Evolutionary conservation across 805 yeast genomes (phyloP), one percentile per base, ranked within the genome.

Genomic region (Naumovozyma baii): DNA sequence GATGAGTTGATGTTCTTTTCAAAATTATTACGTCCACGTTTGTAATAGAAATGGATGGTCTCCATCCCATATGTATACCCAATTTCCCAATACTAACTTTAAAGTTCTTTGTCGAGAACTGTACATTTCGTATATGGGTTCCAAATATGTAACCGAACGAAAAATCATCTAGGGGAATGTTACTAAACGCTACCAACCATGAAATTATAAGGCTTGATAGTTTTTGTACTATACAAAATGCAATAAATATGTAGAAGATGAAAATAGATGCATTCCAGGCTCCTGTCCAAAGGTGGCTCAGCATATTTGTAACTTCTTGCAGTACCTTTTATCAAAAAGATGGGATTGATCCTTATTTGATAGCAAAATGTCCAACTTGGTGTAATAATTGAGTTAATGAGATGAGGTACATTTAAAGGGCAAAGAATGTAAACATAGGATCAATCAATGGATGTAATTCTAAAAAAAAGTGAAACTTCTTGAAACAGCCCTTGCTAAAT

Each of bases 111-210:
- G 52, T 43, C 8, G 43, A 25, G 13, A 53, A 17, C 2, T 22
- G 31, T 4, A 50, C 37, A 7, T 38, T 33, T 31, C 47, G 42
- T 16, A 53, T 37, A 14, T 54, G 46, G 12, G 44, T 40, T 9
- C 55, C 55, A 19, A 49, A 40, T 13, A 51, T 31, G 17, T 38
- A 40, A 9, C 48, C 45, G 29, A 47, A 44, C 15, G 50, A 48
- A 20, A 51, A 33, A 10, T 29, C 35, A 16, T 43, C 33, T 3
- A 50, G 18, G 1, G 47, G 40, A n/a, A 36, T 30, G 18, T 30
- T 37, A 10, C 36, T 33, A 22, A 36, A 16, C 14, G 17, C 17
- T n/a, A 36, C 13, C 9, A 36, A 20, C 33, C 38, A 26, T 36
- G 38, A 26, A 4, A 36, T 12, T n/a, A 36, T 4, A 8, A 16